Evolutionary conservation across 257 asterid genomes (phyloP).

Genomic region (Ocimum tenuiflorum): DNA sequence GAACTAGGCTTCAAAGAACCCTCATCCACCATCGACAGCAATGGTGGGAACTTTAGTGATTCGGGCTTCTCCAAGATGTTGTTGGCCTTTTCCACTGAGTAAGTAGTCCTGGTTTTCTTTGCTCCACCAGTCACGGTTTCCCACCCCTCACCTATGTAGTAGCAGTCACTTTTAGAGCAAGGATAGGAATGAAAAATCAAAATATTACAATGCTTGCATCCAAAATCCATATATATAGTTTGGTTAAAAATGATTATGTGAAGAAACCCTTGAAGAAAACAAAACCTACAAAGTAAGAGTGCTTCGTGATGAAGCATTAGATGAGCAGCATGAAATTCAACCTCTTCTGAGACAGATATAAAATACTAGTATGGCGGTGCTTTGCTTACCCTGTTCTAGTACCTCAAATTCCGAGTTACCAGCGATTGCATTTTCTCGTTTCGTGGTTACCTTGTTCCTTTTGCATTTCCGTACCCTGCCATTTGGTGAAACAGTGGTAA

Average conservation of each 20-base stretch:
- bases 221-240: no score
- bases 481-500: background rate
- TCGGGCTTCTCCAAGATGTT: background rate
- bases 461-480: constrained; percentile 38
- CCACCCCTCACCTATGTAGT: constrained; percentile 16
- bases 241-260: no score
- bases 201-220: no score
- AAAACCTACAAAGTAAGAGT: background rate
- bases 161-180: background rate
- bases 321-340: background rate
- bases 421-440: constrained; percentile 22
- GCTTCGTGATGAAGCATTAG: background rate
- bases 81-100: constrained; percentile 12
- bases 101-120: constrained; percentile 25
- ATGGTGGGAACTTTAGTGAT: no score
- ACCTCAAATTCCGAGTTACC: constrained; percentile 29
- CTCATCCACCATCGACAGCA: no score
- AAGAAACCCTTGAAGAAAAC: no score
- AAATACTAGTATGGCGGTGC: constrained; percentile 2
- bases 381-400: constrained; percentile 21
- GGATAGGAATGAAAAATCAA: background rate
- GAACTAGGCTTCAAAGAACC: background rate
- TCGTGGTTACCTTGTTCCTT: constrained; percentile 29
- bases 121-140: constrained; percentile 16
- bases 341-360: background rate